Evolutionary conservation across 768 basidiomycete genomes (phyloP).

Genomic region (Lentinula sp.): DNA sequence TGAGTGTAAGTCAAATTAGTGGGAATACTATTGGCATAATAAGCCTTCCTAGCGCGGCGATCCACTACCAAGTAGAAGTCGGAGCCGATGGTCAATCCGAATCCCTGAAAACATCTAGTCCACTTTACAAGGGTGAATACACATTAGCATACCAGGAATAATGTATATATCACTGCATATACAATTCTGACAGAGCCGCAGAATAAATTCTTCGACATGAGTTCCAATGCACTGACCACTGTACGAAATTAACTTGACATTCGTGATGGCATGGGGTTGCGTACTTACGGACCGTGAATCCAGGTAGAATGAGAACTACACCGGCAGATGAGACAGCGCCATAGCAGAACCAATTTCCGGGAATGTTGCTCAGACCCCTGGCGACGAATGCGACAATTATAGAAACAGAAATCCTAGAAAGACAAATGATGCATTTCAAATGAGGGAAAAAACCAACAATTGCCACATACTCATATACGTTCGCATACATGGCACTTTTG

Average conservation of each 20-base stretch:
- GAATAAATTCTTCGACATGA: constrained; percentile 76
- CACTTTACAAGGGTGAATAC: neutral
- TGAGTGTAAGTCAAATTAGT: constrained; percentile 40
- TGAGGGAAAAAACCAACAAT: neutral
- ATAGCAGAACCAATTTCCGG: constrained; percentile 78
- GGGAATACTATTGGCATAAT: constrained; percentile 39
- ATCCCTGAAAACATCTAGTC: constrained; percentile 43
- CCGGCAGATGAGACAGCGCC: constrained; percentile 86
- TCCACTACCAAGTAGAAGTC: constrained; percentile 75
- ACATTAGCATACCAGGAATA: constrained; percentile 55
- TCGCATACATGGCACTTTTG: constrained; percentile 88
- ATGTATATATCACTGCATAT: constrained; percentile 81
- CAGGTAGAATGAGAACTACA: constrained; percentile 86
- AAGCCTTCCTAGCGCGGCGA: constrained; percentile 42
- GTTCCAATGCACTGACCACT: constrained; percentile 77
- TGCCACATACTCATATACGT: constrained; percentile 75
- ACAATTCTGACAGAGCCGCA: constrained; percentile 81
- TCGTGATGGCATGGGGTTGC: neutral
- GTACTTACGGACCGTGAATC: constrained; percentile 71
- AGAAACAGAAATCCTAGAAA: constrained; percentile 68
- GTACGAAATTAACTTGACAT: neutral
- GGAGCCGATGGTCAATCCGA: constrained; percentile 78
- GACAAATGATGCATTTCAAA: neutral
- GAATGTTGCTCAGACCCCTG: constrained; percentile 70
- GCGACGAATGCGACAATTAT: constrained; percentile 83